Evolutionary conservation across 2,329 filamentous ascomycete genomes (phyloP), one percentile per base, ranked within the genome.

Genomic region (Fusarium falciforme): DNA sequence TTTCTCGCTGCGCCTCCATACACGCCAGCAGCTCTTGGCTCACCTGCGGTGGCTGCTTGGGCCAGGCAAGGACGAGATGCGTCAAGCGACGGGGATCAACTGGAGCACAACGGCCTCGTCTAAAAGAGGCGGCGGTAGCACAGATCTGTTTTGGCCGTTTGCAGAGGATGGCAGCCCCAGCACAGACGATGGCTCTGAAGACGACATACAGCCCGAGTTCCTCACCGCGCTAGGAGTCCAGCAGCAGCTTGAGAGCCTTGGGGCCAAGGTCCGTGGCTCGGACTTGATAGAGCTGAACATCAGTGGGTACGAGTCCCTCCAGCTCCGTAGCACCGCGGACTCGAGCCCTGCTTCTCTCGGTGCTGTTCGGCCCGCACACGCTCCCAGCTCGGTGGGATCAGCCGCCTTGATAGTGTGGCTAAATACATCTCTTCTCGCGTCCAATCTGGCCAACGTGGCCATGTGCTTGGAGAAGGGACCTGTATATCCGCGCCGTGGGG

Each of bases 401-500:
- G 5, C 61, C 7, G 35, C 47, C n/a, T 55, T 42, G 25, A 55
- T 22, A 33, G 47, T 63, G 31, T 33, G 47, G 33, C 47, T 63
- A 8, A 58, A 47, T 29, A 36, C 52, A 27, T 58, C 25, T 11
- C 52, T 64, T 36, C 61, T 64, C 27, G 20, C 27, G 27, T 6
- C 36, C 29, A 64, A 58, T 11, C 36, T 64, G 36, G n/a, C 61
- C 16, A 17, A 47, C 25, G 22, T 49, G 10, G 61, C 61, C 38
- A 64, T 20, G 49, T 64, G 61, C 27, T n/a, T 58, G 14, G 61
- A 36, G 4, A 57, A 58, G 52, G 61, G 61, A 27, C 61, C 61
- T 12, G 52, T 64, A 16, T 49, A 64, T 38, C 61, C 61, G 8
- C 52, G 61, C 47, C 61, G 35, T 31, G 61, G 25, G 61, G 33